phyloP scores from a whole-genome alignment of 495 filamentous ascomycete species.

The Pyronema omphalodes region DNA sequence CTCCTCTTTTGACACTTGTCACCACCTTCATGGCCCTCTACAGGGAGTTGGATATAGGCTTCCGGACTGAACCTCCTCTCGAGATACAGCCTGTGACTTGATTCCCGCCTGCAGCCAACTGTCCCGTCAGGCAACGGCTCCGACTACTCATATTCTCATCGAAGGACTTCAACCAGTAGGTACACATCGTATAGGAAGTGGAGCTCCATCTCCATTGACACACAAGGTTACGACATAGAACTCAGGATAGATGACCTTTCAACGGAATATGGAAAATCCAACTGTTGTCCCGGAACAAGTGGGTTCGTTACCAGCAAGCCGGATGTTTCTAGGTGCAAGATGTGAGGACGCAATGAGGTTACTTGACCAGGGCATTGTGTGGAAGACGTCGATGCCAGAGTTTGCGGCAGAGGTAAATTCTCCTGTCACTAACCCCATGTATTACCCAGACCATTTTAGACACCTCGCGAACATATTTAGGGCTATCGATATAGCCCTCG shows the following conservation, averaged over 20 bases:
- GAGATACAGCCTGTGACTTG: neutral
- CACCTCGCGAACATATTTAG: too few relatives aligned
- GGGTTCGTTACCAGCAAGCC: neutral
- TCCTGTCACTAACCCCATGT: neutral
- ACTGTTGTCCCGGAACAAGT: too few relatives aligned
- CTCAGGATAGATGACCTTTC: too few relatives aligned
- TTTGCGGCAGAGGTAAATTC: slow-evolving; percentile 54
- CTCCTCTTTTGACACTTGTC: neutral
- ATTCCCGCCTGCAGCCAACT: neutral
- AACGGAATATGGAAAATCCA: too few relatives aligned
- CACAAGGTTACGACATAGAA: too few relatives aligned
- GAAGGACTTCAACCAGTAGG: too few relatives aligned
- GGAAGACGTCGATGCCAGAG: slow-evolving; percentile 54
- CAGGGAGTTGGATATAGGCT: neutral
- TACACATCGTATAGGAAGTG: too few relatives aligned
- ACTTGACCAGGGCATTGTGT: slow-evolving; percentile 54
- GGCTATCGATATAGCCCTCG: neutral
- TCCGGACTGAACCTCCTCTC: neutral
- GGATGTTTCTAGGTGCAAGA: slow-evolving; percentile 8
- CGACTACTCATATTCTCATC: slow-evolving; percentile 8
- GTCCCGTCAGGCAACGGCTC: slow-evolving; percentile 7
- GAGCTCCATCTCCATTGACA: too few relatives aligned
- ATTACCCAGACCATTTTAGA: neutral
- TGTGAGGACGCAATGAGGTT: slow-evolving; percentile 25
- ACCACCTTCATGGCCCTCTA: neutral